Evolutionary conservation across 441 rosid species (phyloP), one percentile per base, ranked within the genome.

Genomic region (Mallotus repandus): DNA sequence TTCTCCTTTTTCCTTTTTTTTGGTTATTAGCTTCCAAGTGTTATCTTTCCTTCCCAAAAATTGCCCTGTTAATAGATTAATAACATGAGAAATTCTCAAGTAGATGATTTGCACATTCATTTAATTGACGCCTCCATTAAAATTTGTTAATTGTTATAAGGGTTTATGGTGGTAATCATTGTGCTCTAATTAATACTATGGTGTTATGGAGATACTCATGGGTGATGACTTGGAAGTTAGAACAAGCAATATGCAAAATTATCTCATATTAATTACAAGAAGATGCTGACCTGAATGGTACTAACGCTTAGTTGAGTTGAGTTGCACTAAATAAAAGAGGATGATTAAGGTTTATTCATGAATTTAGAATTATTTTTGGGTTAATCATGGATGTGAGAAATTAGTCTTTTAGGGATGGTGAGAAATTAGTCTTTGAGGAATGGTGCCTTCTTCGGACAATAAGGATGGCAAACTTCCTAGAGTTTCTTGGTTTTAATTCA

Each of bases 51-150:
- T 69, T 63, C 13, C 3, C 49, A 58, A 41, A 5, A 69, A 59
- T 49, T 66, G 35, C 49, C 6, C 45, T 57, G 3, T 43, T 43
- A 32, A 41, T 61, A 38, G 63, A 45, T 75, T 52, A 61, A 19
- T 61, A 22, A 55, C 69, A 41, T 32, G 41, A 58, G 5, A 72
- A 43, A 22, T 66, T 61, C 16, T 64, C 25, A 46, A 43, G 52
- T 35, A 62, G 63, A 75, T 68, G 70, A 29, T 55, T 60, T 15
- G 21, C 35, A 49, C 60, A 53, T 68, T 68, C 16, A 45, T 59
- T n/a, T 50, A 25, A 52, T 21, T 35, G 16, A 41, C 52, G 14
- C 22, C 9, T 50, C 13, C 9, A 10, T 61, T 59, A 7, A 7
- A 48, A n/a, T 60, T 70, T 70, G 1, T 60, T 11, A 9, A 38